Evolutionary conservation across 495 filamentous ascomycete genomes (phyloP), one percentile per base, ranked within the genome.

Genomic region (Talaromyces borbonicus): DNA sequence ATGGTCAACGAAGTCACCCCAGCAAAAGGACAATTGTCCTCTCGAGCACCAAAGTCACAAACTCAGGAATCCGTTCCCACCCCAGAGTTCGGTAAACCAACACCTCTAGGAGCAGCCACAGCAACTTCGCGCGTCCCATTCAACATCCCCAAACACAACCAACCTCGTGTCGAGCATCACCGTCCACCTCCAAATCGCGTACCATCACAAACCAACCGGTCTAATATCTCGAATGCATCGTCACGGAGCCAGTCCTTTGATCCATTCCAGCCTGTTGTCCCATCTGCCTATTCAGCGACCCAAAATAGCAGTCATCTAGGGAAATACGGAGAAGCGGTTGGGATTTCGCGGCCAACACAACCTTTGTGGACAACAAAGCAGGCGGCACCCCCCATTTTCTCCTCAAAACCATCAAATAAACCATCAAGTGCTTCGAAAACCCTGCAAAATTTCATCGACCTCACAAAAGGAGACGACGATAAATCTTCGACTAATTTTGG

Each of bases 41-140:
- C 65, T 29, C 51, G 51, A 25, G 60, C 53, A 24, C 56, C 58
- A 20, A 56, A 59, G 20, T 55, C 60, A 23, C 54, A 62, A n/a
- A 38, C 53, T 18, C 55, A 51, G 20, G 38, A 57, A 18, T 37
- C 57, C 56, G 23, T 44, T 54, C 15, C 54, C 62, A 3, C 72
- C 30, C 72, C 75, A 29, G 73, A 82, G 53, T 82, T 82, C 51
- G 78, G 78, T 22, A 75, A 75, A 50, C 62, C 78, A 2, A 80
- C 68, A n/a, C 65, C 68, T 24, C 54, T 72, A 50, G 59, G 78
- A 48, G 70, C 67, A 9, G 47, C 69, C 15, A 63, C 69, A 11
- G 53, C 61, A 11, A 65, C 57, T 26, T 52, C 61, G 18, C 59
- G 63, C 24, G 61, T 71, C 33, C 61, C 69, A 5, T 77, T 77